Base-by-base conservation (phyloP, 202 grass and related monocot species). In the Hordeum pubiflorum region DNA sequence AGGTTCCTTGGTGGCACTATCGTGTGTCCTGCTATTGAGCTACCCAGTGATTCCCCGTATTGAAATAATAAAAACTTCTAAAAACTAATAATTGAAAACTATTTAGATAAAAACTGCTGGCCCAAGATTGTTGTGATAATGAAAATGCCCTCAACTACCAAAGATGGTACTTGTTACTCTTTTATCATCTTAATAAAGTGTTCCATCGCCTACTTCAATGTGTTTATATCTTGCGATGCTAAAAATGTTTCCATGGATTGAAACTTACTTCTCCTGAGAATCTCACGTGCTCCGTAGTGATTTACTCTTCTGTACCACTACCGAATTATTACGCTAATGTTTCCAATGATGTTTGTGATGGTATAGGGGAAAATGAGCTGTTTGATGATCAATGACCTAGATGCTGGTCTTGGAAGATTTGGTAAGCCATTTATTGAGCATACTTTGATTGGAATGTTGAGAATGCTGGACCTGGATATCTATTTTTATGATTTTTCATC, bases 301-400 rank as follows among this genome's bases (percentile, higher is more conserved):
- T 70, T 76, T 69, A 14, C 31, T 69, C 29, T 20, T 72, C 10
- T 82, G 69, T 74, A 5, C 63, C 58, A 74, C 15, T 63, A 63
- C 7, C 3, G 4, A 52, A 74, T 63, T 63, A 82, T 34, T 22
- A 26, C 46, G 0, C 18, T 70, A 71, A 63, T 36, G 10, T 70
- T 81, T 15, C 27, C 62, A 62, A 36, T 77, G 24, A 65, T 89
- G 7, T 4, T 79, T 89, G 46, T 71, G 14, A 50, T 34, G 37
- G 44, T 84, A 52, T 89, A 97, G 95, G 95, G 95, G 57, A 97
- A 94, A 80, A 80, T 97, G 90, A 97, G 90, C 77, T 93, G 90
- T 83, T 93, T 94, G 81, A 93, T 97, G 95, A 93, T 97, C 84
- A 98, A 98, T 82, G 95, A 98, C 78, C 89, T 98, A 73, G 95